Conservation (phyloP, 2,329 filamentous ascomycete genomes). For the Hypomyces perniciosus region DNA sequence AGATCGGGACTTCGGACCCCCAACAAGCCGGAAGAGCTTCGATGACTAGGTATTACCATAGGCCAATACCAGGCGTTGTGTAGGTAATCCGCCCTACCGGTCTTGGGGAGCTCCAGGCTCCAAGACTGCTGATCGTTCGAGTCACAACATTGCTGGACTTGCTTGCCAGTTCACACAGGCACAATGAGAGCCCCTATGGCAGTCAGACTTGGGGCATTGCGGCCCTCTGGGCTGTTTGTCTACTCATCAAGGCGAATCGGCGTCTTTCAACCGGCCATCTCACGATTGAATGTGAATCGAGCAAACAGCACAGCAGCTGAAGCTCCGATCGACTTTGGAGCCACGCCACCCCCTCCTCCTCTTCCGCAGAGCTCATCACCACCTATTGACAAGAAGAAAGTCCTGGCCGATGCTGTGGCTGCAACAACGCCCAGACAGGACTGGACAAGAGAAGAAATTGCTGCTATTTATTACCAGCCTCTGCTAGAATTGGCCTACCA, state of each 20-base stretch:
- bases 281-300: not conserved
- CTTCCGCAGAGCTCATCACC: not conserved
- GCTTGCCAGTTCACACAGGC: not conserved
- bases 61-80: too few species aligned
- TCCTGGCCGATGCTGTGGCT: conserved; percentile 49
- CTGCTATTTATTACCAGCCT: conserved; percentile 74
- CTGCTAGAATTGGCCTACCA: conserved; percentile 73
- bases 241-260: not conserved
- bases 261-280: not conserved
- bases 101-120: too few species aligned
- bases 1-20: too few species aligned
- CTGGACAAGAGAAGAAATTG: conserved; percentile 79
- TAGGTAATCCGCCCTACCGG: too few species aligned
- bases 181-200: not conserved
- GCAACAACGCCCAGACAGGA: conserved; percentile 59
- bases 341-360: conserved; percentile 7
- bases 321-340: conserved; percentile 6
- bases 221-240: not conserved
- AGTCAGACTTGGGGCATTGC: not conserved
- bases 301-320: conserved; percentile 11
- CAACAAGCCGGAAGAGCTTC: too few species aligned
- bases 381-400: conserved; percentile 21
- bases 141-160: too few species aligned
- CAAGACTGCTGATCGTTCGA: too few species aligned
- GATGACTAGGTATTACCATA: too few species aligned